Evolutionary conservation across 805 yeast species (phyloP).

Genomic region (Torulaspora delbrueckii): DNA sequence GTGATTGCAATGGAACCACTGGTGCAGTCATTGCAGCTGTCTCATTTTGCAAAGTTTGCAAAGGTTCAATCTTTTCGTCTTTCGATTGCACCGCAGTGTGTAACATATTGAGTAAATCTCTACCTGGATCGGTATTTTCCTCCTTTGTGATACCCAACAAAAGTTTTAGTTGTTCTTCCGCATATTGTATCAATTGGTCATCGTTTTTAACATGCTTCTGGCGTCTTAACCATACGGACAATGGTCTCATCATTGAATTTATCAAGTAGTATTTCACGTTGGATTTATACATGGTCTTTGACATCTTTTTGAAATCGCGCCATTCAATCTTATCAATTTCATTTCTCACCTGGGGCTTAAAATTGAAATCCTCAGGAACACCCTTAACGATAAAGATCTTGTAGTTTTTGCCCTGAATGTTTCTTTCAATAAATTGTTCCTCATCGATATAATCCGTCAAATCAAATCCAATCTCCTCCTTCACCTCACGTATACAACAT

Average conservation of each 20-base stretch:
- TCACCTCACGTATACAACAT: slow-evolving; percentile 88
- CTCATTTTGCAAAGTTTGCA: slow-evolving; percentile 3
- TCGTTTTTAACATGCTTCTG: slow-evolving; percentile 49
- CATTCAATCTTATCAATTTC: slow-evolving; percentile 84
- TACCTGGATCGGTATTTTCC: slow-evolving; percentile 58
- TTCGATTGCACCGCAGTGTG: slow-evolving; percentile 40
- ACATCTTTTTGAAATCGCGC: slow-evolving; percentile 52
- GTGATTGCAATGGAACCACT: slow-evolving; percentile 7
- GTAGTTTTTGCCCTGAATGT: slow-evolving; percentile 76
- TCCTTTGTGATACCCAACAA: slow-evolving; percentile 53
- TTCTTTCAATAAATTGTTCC: slow-evolving; percentile 73
- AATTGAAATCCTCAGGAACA: slow-evolving; percentile 70
- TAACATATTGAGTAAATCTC: slow-evolving; percentile 64
- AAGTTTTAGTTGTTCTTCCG: slow-evolving; percentile 59
- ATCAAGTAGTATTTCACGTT: slow-evolving; percentile 36
- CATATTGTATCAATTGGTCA: slow-evolving; percentile 54
- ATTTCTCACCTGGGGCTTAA: slow-evolving; percentile 77
- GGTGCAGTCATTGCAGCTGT: slow-evolving; percentile 3
- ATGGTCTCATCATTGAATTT: slow-evolving; percentile 40
- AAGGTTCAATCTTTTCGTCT: slow-evolving; percentile 9
- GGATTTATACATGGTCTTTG: slow-evolving; percentile 32
- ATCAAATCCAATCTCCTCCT: slow-evolving; percentile 92
- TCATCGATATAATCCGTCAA: slow-evolving; percentile 62
- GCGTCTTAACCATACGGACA: slow-evolving; percentile 49
- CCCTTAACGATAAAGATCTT: slow-evolving; percentile 72